Evolutionary conservation across 768 basidiomycete genomes (phyloP), one percentile per base, ranked within the genome.

Genomic region (Mycena latifolia): DNA sequence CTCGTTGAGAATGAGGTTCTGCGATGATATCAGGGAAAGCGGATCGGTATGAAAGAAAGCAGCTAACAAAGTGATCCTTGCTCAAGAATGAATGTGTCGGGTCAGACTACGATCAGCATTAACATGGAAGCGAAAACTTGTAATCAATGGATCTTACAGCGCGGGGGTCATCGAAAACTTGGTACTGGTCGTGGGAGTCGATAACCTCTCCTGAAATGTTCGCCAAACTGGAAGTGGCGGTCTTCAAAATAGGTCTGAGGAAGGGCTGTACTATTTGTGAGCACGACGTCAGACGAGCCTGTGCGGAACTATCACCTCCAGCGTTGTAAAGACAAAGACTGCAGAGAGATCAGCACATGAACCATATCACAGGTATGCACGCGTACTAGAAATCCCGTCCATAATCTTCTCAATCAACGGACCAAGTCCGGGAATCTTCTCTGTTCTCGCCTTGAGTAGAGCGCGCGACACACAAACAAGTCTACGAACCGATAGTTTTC

Each of bases 21-120:
- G 39, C 29, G 31, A 58, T 20, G 7, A 48, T 24, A 51, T 77
- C 45, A 61, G 61, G 54, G 64, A 51, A 35, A n/a, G 51, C 59
- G 51, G 46, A 14, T 29, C 17, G 14, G n/a, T 2, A 17, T 45
- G 43, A 50, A 52, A 11, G 35, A 41, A 20, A 27, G 24, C 33
- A n/a, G 83, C 90, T 72, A 69, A 92, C 92, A 70, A 94, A 94
- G 72, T 95, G 93, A 74, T 95, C 93, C 79, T 95, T 95, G 75
- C 92, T 93, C 77, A 95, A 77, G 82, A 93, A 93, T 4, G 92
- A 94, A 75, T 95, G 93, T 3, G 93, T 96, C 4, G 94, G 94
- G 74, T 96, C 94, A 35, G 90, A 92, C 89, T 93, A 70, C 1
- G 37, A n/a, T 28, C 31, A 35, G 0, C 24, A 24, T 65, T n/a